A percentile compares a stretch with the other conserved stretches of the same genome.
Evolutionary conservation across 352 stramenopile species (phyloP).

Genomic region (Hyaloperonospora brassicae): DNA sequence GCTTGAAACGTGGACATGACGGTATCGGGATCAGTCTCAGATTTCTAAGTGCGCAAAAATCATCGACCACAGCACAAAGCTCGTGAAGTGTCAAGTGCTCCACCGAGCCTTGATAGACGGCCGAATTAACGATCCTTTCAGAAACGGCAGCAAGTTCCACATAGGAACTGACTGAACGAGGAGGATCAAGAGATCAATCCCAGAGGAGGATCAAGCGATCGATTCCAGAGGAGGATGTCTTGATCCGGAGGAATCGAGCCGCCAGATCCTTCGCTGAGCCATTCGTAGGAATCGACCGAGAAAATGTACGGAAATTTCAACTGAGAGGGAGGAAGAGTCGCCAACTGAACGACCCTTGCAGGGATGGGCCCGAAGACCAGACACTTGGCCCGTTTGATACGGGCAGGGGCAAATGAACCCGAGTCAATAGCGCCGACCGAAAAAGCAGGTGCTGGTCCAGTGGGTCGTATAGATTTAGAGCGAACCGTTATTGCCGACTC

Average conservation of each 20-base stretch:
- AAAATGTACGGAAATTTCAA: not conserved
- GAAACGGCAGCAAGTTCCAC: not conserved
- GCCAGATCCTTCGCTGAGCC: not conserved
- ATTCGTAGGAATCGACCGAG: not conserved
- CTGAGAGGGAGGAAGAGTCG: not conserved
- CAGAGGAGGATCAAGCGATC: not conserved
- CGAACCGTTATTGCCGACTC: not conserved
- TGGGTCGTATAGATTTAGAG: not conserved
- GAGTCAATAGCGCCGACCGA: not conserved
- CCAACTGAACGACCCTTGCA: not conserved
- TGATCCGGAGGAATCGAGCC: not conserved
- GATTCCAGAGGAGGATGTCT: not conserved
- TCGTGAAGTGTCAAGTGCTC: not conserved
- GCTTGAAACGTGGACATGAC: not conserved
- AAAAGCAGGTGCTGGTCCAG: not conserved
- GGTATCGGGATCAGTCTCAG: not conserved
- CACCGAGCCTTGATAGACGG: not conserved
- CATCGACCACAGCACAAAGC: not conserved
- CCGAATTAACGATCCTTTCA: not conserved
- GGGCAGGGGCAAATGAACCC: not conserved
- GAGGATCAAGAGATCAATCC: not conserved
- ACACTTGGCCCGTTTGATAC: not conserved
- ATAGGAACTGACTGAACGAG: not conserved
- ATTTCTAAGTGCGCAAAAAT: not conserved
- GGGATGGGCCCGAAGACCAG: not conserved